Percentiles rank a stretch among this genome's conserved stretches.
phyloP scores from a whole-genome alignment of 495 filamentous ascomycete species.

The Umbilicaria muhlenbergii region DNA sequence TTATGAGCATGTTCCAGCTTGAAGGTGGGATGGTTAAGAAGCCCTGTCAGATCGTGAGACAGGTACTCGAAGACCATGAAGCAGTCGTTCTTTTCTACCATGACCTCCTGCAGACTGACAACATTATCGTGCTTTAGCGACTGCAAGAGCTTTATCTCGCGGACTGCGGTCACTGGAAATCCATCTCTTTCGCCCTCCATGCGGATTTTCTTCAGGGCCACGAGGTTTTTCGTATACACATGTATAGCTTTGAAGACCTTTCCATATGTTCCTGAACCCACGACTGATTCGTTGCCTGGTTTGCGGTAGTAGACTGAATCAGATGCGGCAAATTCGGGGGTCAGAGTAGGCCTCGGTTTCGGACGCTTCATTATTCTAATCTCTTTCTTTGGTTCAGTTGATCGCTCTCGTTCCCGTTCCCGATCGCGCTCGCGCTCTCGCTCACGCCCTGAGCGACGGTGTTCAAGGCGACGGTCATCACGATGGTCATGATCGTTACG shows the following conservation, averaged over 20 bases:
- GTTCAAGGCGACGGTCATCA: slow-evolving; percentile 25
- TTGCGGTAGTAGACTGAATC: slow-evolving; percentile 85
- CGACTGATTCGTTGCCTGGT: slow-evolving; percentile 85
- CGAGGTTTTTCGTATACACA: slow-evolving; percentile 66
- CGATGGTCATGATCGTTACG: slow-evolving; percentile 9
- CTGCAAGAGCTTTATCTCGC: slow-evolving; percentile 92
- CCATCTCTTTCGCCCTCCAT: slow-evolving; percentile 98
- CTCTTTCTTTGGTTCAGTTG: slow-evolving; percentile 36
- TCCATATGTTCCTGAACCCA: slow-evolving; percentile 86
- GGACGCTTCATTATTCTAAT: slow-evolving; percentile 53
- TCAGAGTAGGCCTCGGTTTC: slow-evolving; percentile 55
- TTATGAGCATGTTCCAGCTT: slow-evolving; percentile 74
- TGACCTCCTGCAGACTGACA: slow-evolving; percentile 79
- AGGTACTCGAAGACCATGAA: slow-evolving; percentile 99
- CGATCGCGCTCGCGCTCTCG: slow-evolving; percentile 11
- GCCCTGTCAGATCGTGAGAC: slow-evolving; percentile 77
- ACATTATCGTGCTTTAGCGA: slow-evolving; percentile 86
- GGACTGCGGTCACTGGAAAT: slow-evolving; percentile 90
- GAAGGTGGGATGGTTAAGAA: slow-evolving; percentile 90
- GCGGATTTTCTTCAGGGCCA: slow-evolving; percentile 84
- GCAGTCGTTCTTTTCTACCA: slow-evolving; percentile 97
- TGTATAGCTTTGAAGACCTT: slow-evolving; percentile 98
- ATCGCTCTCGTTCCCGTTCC: slow-evolving; percentile 15
- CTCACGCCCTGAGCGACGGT: slow-evolving; percentile 15
- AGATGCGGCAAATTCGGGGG: slow-evolving; percentile 54